Evolutionary conservation across 2,329 filamentous ascomycete genomes (phyloP).

Genomic region (Curvularia spicifera): DNA sequence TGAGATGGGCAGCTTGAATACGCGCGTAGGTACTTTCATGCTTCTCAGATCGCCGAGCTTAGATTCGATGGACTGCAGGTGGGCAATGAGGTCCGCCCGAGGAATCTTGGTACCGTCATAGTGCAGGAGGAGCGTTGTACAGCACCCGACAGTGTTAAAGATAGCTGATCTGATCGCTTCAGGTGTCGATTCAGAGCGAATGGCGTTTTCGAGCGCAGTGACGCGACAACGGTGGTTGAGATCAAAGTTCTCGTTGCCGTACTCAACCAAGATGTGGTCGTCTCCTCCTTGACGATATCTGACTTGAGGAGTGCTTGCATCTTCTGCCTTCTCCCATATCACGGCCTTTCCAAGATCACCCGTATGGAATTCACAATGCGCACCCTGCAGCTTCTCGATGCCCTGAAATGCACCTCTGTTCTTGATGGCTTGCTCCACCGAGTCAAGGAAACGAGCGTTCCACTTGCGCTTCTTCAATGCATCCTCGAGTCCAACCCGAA

Average conservation of each 20-base stretch:
- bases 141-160: slow-evolving; percentile 61
- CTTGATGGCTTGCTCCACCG: slow-evolving; percentile 51
- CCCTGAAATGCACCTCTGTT: slow-evolving; percentile 20
- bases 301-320: slow-evolving; percentile 31
- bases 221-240: slow-evolving; percentile 64
- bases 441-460: slow-evolving; percentile 55
- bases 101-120: slow-evolving; percentile 51
- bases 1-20: slow-evolving; percentile 53
- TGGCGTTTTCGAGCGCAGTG: slow-evolving; percentile 59
- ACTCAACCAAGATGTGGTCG: slow-evolving; percentile 64
- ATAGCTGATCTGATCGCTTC: slow-evolving; percentile 50
- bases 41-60: slow-evolving; percentile 51
- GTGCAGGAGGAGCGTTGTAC: slow-evolving; percentile 52
- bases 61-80: slow-evolving; percentile 51
- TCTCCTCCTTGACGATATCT: slow-evolving; percentile 43
- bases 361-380: slow-evolving; percentile 37
- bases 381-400: slow-evolving; percentile 34
- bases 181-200: slow-evolving; percentile 52
- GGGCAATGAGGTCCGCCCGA: slow-evolving; percentile 45
- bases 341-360: slow-evolving; percentile 37
- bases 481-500: slow-evolving; percentile 59
- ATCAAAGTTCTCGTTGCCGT: slow-evolving; percentile 62
- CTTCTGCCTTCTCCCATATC: slow-evolving; percentile 37
- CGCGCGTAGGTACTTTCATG: slow-evolving; percentile 52
- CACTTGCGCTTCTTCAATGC: slow-evolving; percentile 55